A percentile compares a stretch with the other conserved stretches of the same genome.
Evolutionary conservation across 805 yeast genomes (phyloP).

Genomic region (Ogataea methanolica): DNA sequence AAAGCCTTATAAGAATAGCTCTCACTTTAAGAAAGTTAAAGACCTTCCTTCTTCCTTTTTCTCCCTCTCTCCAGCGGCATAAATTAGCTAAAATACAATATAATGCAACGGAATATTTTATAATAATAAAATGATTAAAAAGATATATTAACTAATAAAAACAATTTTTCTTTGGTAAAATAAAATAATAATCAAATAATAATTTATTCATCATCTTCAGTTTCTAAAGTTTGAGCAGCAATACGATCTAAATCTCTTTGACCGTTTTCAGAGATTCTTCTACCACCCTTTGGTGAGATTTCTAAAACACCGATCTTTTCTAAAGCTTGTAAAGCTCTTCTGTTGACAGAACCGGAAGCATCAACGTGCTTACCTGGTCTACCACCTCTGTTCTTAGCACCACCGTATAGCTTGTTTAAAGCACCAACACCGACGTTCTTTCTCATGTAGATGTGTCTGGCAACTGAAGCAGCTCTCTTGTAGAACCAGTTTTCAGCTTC

Average conservation of each 20-base stretch:
- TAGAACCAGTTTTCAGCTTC: slow-evolving; percentile 99
- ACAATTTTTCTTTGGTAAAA: neutral
- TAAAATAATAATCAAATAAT: slow-evolving; percentile 5
- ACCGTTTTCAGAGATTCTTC: slow-evolving; percentile 98
- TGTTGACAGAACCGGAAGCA: slow-evolving; percentile 99
- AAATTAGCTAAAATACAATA: neutral
- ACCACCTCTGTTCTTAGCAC: slow-evolving; percentile 98
- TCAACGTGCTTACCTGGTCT: slow-evolving; percentile 98
- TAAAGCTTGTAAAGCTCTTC: slow-evolving; percentile 96
- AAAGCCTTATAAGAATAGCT: too few relatives aligned
- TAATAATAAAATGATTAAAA: slow-evolving; percentile 3
- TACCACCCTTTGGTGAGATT: slow-evolving; percentile 96
- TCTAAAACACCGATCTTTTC: slow-evolving; percentile 98
- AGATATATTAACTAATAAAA: slow-evolving; percentile 5
- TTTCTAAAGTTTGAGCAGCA: slow-evolving; percentile 97
- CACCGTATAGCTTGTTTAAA: slow-evolving; percentile 98
- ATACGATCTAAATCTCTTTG: slow-evolving; percentile 99
- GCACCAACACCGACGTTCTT: slow-evolving; percentile 99
- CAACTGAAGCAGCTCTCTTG: slow-evolving; percentile 99
- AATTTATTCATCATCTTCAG: slow-evolving; percentile 60
- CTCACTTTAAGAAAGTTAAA: too few relatives aligned
- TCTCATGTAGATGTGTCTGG: slow-evolving; percentile 99
- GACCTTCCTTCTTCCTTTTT: too few relatives aligned
- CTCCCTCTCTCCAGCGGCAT: neutral
- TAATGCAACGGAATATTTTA: neutral